phyloP scores from a whole-genome alignment of 2,329 filamentous ascomycete genomes.

The Arthroderma sp. region DNA sequence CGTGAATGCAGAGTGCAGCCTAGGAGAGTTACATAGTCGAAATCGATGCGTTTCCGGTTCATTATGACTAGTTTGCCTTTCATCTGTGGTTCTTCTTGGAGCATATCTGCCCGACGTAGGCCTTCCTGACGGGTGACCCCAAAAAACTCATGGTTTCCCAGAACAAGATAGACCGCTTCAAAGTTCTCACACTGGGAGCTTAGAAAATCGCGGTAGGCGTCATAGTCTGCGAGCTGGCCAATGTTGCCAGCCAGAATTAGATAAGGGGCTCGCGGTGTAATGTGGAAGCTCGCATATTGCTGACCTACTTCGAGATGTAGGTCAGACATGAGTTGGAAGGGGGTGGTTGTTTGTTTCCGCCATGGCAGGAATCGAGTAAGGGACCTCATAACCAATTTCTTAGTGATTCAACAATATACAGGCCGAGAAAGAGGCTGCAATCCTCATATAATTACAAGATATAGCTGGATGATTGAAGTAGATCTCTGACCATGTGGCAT shows the following conservation, averaged over 20 bases:
- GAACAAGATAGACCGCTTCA: conserved; percentile 21
- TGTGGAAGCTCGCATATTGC: conserved; percentile 11
- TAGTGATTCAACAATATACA: no score
- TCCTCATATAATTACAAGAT: no score
- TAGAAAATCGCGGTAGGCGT: conserved; percentile 19
- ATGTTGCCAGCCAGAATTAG: conserved; percentile 26
- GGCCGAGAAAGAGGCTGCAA: no score
- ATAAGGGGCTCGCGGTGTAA: conserved; percentile 11
- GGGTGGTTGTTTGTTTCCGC: not conserved
- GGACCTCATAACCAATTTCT: no score
- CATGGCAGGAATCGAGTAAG: not conserved
- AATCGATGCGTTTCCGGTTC: conserved; percentile 16
- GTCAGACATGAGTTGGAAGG: conserved; percentile 11
- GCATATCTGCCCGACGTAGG: conserved; percentile 12
- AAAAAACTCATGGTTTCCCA: conserved; percentile 32
- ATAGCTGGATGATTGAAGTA: no score
- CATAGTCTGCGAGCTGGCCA: conserved; percentile 21
- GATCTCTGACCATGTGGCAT: no score
- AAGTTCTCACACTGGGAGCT: conserved; percentile 18
- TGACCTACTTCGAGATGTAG: conserved; percentile 13
- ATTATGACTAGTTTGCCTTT: conserved; percentile 15
- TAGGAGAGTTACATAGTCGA: conserved; percentile 35
- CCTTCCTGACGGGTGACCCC: conserved; percentile 19
- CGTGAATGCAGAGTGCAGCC: conserved; percentile 46
- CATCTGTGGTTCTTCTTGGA: conserved; percentile 16